These are phyloP conservation scores for Thymus quinquecostatus DNA, from an alignment of 257 asterid species.

Conservation along the genomic window DNA sequence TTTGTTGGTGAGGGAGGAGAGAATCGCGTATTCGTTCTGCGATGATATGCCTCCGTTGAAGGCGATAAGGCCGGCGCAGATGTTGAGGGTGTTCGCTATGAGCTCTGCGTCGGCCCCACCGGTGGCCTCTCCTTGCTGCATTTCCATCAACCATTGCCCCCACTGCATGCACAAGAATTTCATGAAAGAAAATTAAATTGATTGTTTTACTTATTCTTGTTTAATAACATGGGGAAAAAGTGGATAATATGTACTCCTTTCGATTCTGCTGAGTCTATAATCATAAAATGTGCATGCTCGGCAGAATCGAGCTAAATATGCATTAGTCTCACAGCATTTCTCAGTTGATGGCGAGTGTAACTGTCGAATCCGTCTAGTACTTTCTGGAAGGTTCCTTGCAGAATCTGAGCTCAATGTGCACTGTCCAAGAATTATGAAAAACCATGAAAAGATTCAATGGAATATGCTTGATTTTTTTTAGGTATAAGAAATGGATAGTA, in stretches of 20 bases:
- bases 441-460: not conserved
- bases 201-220: not conserved
- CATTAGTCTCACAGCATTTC: conserved; percentile 21
- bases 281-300: too few relatives aligned
- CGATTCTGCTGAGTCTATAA: too few relatives aligned
- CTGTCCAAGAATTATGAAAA: not conserved
- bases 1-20: conserved; percentile 40
- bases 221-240: too few relatives aligned
- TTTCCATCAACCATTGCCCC: conserved; percentile 40
- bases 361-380: conserved; percentile 27
- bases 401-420: not conserved
- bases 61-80: conserved; percentile 32
- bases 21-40: conserved; percentile 36
- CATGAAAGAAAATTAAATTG: not conserved
- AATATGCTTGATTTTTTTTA: too few relatives aligned
- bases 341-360: conserved; percentile 24
- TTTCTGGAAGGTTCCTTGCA: conserved; percentile 26
- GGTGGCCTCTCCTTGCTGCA: conserved; percentile 24
- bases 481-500: too few relatives aligned
- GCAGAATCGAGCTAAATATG: too few relatives aligned
- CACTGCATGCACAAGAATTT: conserved; percentile 36
- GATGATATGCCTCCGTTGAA: conserved; percentile 33
- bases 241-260: too few relatives aligned
- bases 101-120: conserved; percentile 44
- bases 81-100: conserved; percentile 40